Evolutionary conservation across 331 rosid species (phyloP), one percentile per base, ranked within the genome.

Genomic region (Cydonia oblonga): DNA sequence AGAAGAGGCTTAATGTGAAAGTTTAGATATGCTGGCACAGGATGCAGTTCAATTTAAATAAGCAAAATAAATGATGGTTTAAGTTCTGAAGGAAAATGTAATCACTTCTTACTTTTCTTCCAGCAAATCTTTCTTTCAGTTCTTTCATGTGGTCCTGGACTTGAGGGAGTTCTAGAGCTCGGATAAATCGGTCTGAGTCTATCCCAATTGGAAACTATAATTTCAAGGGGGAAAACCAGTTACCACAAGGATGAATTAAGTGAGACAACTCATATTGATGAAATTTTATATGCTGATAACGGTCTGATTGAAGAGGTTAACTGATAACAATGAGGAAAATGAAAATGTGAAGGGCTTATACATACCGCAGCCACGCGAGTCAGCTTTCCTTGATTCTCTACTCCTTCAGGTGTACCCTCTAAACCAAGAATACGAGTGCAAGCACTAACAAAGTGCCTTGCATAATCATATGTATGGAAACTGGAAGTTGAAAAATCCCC

Each of bases 141-240:
- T 87, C 96, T 83, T 83, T 89, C 81, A 93, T 87, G 84, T 84
- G 96, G 19, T 79, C 84, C 85, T 93, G 90, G 76, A 93, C 97
- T 86, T 81, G 91, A 83, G 96, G 90, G 70, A 91, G 92, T 76
- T 85, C 92, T 63, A 91, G 84, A 74, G 97, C 96, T 77, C 86
- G 86, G 66, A 89, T 84, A 73, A 93, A 93, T 71, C 96, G 83
- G 0, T 89, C 90, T 57, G 97, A 91, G 72, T 93, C 96, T 75
- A 93, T 93, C 79, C 98, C 98, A 78, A 93, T 86, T 49, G 98
- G 98, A 91, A 91, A 91, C 97, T 93, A 86, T 66, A 76, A 78
- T 78, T 78, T 79, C 81, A 80, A 32, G 69, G 66, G 11, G 62
- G 76, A 79, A 35, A 74, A 33, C 60, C 54, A 62, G 69, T 52